A percentile compares a stretch with the other conserved stretches of the same genome.
Conservation (phyloP, 2,329 filamentous ascomycete species). For the Colletotrichum acutatum region DNA sequence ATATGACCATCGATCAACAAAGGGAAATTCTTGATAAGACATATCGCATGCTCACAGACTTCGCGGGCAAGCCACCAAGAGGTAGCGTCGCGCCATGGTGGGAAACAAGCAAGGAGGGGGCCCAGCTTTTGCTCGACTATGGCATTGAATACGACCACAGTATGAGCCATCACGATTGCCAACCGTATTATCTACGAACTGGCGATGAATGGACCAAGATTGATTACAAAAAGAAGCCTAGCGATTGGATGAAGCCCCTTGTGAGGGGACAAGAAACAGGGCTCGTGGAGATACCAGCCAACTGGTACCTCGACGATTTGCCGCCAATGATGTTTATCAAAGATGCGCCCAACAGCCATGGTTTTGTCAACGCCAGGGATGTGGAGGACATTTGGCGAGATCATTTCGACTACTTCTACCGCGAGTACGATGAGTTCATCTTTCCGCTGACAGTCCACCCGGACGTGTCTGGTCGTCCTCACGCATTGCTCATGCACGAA, state of each 20-base stretch:
- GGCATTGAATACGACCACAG: constrained; percentile 78
- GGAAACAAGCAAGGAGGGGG: constrained; percentile 77
- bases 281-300: constrained; percentile 73
- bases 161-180: constrained; percentile 74
- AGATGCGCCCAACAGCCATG: constrained; percentile 71
- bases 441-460: constrained; percentile 84
- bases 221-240: constrained; percentile 70
- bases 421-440: constrained; percentile 80
- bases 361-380: constrained; percentile 66
- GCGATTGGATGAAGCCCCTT: constrained; percentile 75
- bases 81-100: constrained; percentile 81
- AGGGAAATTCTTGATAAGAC: constrained; percentile 80
- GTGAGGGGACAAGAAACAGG: constrained; percentile 69
- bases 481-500: constrained; percentile 80
- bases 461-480: constrained; percentile 77
- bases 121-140: constrained; percentile 72
- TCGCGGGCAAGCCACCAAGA: constrained; percentile 75
- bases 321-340: constrained; percentile 82
- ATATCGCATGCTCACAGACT: constrained; percentile 75
- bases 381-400: constrained; percentile 74
- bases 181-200: constrained; percentile 71
- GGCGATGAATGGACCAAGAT: constrained; percentile 76
- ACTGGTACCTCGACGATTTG: constrained; percentile 73
- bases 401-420: constrained; percentile 79
- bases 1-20: constrained; percentile 81